These are phyloP conservation scores for Mantamonas sphyraenae DNA, from an alignment of 78 protist species.

Conservation along the genomic window DNA sequence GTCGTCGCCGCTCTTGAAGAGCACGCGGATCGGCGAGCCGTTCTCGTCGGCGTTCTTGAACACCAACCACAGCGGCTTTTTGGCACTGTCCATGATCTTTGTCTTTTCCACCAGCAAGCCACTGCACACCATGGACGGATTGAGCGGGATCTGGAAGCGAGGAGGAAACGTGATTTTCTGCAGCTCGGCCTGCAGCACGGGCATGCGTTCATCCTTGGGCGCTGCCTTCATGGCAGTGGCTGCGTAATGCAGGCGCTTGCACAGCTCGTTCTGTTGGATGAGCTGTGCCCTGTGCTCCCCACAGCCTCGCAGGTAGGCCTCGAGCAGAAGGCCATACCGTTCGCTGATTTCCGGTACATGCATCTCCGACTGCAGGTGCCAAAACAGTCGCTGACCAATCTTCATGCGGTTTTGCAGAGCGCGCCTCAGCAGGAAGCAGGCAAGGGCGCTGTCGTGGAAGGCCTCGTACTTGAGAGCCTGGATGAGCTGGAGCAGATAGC, in stretches of 20 bases:
- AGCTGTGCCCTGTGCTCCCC: slow-evolving; percentile 46
- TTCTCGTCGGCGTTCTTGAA: slow-evolving; percentile 54
- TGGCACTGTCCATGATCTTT: slow-evolving; percentile 43
- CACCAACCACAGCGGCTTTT: slow-evolving; percentile 7
- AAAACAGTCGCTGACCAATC: slow-evolving; percentile 79
- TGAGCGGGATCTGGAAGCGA: too few relatives aligned
- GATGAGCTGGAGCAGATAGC: slow-evolving; percentile 71
- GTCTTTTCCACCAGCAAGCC: slow-evolving; percentile 31
- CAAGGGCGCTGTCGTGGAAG: slow-evolving; percentile 67
- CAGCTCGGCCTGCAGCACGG: too few relatives aligned
- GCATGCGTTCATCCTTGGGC: too few relatives aligned
- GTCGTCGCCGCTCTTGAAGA: slow-evolving; percentile 89
- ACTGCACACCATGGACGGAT: too few relatives aligned
- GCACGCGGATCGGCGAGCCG: slow-evolving; percentile 21
- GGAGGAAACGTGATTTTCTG: too few relatives aligned
- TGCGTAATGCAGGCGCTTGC: too few relatives aligned
- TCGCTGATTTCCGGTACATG: slow-evolving; percentile 54
- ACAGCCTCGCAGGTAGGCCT: slow-evolving; percentile 73
- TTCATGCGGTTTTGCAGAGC: slow-evolving; percentile 49
- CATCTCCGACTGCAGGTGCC: slow-evolving; percentile 86
- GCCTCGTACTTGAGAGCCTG: slow-evolving; percentile 83
- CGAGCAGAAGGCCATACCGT: slow-evolving; percentile 76
- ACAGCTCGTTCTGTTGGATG: too few relatives aligned
- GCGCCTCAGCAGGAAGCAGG: slow-evolving; percentile 70
- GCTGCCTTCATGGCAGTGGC: too few relatives aligned